Base-by-base conservation (phyloP, 257 asterid species). In the Fraxinus quadrangulata region DNA sequence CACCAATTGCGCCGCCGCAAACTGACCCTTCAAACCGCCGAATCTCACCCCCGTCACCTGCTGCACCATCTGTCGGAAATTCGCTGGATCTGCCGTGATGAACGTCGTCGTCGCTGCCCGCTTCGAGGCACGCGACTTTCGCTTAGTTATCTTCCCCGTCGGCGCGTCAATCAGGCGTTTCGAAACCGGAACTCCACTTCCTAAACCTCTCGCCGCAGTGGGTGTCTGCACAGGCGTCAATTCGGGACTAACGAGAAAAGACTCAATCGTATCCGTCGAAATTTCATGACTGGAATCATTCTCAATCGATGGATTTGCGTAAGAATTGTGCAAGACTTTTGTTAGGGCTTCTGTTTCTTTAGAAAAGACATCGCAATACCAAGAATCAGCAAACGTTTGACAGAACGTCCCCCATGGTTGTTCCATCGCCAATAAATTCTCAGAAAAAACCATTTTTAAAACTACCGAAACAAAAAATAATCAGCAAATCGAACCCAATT, bases 41-140 rank as follows among this genome's bases (percentile, higher is more conserved):
- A 90, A 79, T 14, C 88, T 85, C 63, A 85, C 89, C 0, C 99
- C 99, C 1, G 97, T 94, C 67, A 94, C 95, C 84, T 94, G 89
- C 90, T 94, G 99, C 84, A 94, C 99, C 97, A 94, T 91, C 90
- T 87, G 92, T 75, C 97, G 78, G 86, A 94, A 94, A 73, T 91
- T 90, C 40, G 93, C 92, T 24, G 97, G 92, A 87, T 94, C 97
- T 72, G 97, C 94, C 5, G 89, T 84, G 63, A 94, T 91, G 36
- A 90, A 94, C 80, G 97, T 94, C 75, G 99, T 94, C 66, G 90
- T 82, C 0, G 90, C 75, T 10, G 89, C 74, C 9, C 94, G 85
- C 85, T 88, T 94, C 51, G 96, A 83, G 59, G 97, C 94, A 24
- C 99, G 90, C 21, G 97, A 85, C 84, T 86, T 92, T 78, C 97